These are phyloP conservation scores for Aphanomyces astaci DNA, from an alignment of 352 stramenopile genomes.

Conservation along the genomic window DNA sequence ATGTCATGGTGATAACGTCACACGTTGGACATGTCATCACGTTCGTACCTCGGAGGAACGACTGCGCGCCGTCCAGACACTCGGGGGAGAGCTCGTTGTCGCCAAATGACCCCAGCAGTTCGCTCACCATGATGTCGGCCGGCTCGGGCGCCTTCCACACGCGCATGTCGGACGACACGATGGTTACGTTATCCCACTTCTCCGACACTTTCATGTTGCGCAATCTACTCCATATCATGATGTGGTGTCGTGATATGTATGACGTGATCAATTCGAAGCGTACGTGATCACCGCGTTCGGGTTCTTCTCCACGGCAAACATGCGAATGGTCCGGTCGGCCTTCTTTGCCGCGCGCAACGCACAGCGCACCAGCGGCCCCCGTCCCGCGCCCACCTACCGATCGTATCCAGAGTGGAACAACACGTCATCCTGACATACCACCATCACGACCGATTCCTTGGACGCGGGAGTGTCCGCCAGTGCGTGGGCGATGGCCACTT, in stretches of 20 bases:
- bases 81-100: conserved; percentile 99
- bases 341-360: conserved; percentile 61
- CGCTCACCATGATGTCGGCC: conserved; percentile 93
- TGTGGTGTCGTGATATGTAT: not conserved
- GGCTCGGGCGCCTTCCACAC: conserved; percentile 62
- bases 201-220: conserved; percentile 79
- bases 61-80: conserved; percentile 93
- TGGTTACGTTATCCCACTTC: conserved; percentile 80
- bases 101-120: conserved; percentile 94
- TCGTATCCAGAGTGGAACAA: not conserved
- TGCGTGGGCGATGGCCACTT: conserved; percentile 85
- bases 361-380: conserved; percentile 91
- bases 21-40: not conserved
- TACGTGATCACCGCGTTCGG: conserved; percentile 94
- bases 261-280: not conserved
- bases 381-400: conserved; percentile 84
- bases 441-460: conserved; percentile 76
- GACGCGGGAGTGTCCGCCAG: conserved; percentile 47
- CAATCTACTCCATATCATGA: conserved; percentile 24
- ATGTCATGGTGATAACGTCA: not conserved
- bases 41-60: conserved; percentile 77
- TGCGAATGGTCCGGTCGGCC: conserved; percentile 62
- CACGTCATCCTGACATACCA: conserved; percentile 25
- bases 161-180: conserved; percentile 83
- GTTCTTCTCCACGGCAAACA: conserved; percentile 99